Evolutionary conservation across 306 rosid species (phyloP).

Genomic region (Pterocarpus santalinus): DNA sequence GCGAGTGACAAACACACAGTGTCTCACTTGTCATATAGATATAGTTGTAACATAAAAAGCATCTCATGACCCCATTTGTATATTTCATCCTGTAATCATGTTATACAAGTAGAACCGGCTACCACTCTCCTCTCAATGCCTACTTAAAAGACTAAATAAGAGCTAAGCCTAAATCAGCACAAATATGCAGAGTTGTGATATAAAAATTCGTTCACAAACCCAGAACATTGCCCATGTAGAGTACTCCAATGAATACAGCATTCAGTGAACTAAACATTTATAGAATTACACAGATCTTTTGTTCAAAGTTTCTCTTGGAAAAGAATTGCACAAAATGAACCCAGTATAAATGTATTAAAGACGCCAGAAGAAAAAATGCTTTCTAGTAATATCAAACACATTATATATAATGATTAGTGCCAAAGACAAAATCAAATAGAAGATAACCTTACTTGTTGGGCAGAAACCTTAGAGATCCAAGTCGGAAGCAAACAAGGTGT

Average conservation of each 20-base stretch:
- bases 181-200: constrained; percentile 16
- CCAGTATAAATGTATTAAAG: background rate
- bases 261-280: constrained; percentile 19
- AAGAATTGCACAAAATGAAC: background rate
- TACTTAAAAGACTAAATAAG: background rate
- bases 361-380: constrained; percentile 21
- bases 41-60: background rate
- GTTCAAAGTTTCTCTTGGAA: background rate
- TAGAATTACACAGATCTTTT: constrained; percentile 18
- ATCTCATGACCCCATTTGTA: background rate
- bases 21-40: constrained; percentile 5
- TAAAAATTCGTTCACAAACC: constrained; percentile 15
- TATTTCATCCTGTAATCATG: background rate
- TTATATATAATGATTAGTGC: constrained; percentile 6
- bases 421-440: constrained; percentile 47
- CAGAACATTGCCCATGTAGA: background rate
- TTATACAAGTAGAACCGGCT: constrained; percentile 19
- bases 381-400: background rate
- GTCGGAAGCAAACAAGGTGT: constrained; percentile 98
- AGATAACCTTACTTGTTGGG: constrained; percentile 85
- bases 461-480: constrained; percentile 97
- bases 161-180: constrained; percentile 5
- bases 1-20: background rate
- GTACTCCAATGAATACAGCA: background rate
- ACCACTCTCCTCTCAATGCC: constrained; percentile 20